A percentile compares a stretch with the other conserved stretches of the same genome.
Evolutionary conservation across 805 yeast genomes (phyloP).

Genomic region (Metschnikowia kunwiensis): DNA sequence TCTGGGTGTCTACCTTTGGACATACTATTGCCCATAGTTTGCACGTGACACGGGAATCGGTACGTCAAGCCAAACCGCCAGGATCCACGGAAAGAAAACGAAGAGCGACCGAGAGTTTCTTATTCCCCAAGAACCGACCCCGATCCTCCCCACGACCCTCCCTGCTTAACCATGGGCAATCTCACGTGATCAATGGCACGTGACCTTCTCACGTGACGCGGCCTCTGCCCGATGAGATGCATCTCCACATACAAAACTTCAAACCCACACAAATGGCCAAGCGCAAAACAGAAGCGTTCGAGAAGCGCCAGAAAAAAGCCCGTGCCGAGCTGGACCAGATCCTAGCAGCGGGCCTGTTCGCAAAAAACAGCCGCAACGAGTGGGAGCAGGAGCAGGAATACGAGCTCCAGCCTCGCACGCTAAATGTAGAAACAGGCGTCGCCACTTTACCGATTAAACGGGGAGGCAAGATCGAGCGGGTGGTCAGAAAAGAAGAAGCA

Average conservation of each 20-base stretch:
- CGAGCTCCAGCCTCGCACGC: conserved; percentile 66
- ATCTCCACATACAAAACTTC: background rate
- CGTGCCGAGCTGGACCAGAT: conserved; percentile 39
- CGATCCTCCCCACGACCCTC: too few relatives aligned
- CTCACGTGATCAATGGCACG: background rate
- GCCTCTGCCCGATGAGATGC: conserved; percentile 3
- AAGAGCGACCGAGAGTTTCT: too few relatives aligned
- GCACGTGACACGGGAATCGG: too few relatives aligned
- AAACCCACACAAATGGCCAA: conserved; percentile 13
- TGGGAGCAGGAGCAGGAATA: conserved; percentile 81
- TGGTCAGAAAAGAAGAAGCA: conserved; percentile 35
- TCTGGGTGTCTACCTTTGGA: too few relatives aligned
- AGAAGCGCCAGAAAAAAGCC: conserved; percentile 24
- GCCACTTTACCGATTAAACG: conserved; percentile 81
- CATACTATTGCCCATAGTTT: too few relatives aligned
- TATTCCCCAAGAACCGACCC: too few relatives aligned
- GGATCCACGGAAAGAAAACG: too few relatives aligned
- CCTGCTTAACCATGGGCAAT: too few relatives aligned
- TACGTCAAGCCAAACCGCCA: too few relatives aligned
- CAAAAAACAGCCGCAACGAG: conserved; percentile 22
- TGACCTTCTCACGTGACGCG: conserved; percentile 1
- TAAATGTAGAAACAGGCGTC: conserved; percentile 41
- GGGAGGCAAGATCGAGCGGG: conserved; percentile 70
- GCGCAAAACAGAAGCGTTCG: conserved; percentile 11
- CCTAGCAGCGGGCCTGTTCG: conserved; percentile 36